phyloP scores from a whole-genome alignment of 768 basidiomycete genomes.

The Boletus bicolor region DNA sequence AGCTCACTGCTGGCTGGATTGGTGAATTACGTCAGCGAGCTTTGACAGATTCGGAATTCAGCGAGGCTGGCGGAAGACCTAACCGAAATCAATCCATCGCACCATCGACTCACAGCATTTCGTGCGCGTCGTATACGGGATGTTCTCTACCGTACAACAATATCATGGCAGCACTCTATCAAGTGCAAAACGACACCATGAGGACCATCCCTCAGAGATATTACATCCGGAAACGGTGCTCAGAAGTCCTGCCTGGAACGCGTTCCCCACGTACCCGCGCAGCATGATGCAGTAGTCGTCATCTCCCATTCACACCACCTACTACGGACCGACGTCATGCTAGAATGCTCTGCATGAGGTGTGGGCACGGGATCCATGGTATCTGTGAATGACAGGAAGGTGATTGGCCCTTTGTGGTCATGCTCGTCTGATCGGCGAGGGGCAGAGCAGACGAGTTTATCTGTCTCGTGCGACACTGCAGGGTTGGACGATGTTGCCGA shows the following conservation, averaged over 20 bases:
- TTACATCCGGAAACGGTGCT: not conserved
- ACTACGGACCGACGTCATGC: not conserved
- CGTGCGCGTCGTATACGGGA: not conserved
- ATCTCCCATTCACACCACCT: not conserved
- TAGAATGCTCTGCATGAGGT: not conserved
- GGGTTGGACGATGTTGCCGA: not conserved
- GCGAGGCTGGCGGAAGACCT: no score
- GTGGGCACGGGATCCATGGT: not conserved
- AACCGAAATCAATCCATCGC: no score
- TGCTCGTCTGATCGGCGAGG: not conserved
- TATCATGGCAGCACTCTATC: no score
- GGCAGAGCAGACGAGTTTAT: not conserved
- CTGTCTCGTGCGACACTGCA: conserved; percentile 5
- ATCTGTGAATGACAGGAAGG: conserved; percentile 5
- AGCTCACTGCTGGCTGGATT: not conserved
- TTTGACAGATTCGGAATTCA: not conserved
- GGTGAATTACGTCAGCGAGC: conserved; percentile 21
- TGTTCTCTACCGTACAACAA: no score
- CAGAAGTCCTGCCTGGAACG: not conserved
- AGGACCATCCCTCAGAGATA: not conserved
- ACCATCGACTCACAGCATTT: not conserved
- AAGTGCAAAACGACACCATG: not conserved
- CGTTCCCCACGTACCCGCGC: no score
- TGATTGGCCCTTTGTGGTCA: not conserved
- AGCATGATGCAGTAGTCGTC: no score